Percentiles rank a stretch among this genome's conserved stretches.
These are phyloP conservation scores for Sporothrix pallida DNA, from an alignment of 2,329 filamentous ascomycete genomes.

Conservation along the genomic window DNA sequence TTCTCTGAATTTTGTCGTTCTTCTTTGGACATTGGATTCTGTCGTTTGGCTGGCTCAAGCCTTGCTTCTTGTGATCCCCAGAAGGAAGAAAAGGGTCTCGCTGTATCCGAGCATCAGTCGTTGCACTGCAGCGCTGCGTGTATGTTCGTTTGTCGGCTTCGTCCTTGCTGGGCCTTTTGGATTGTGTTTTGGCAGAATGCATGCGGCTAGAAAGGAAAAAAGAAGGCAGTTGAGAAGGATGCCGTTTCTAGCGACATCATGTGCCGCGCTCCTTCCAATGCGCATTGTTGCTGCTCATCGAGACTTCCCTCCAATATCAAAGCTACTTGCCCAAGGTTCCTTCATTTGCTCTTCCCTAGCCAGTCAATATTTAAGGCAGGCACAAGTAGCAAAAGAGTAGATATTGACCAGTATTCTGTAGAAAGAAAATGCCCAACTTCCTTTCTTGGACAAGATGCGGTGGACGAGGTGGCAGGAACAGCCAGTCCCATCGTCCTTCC, in stretches of 20 bases:
- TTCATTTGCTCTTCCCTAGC: background rate
- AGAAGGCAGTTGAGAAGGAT: too few species aligned
- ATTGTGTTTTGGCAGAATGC: background rate
- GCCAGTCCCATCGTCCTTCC: slow-evolving; percentile 11
- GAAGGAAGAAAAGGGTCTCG: background rate
- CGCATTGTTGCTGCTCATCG: background rate
- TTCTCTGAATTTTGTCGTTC: too few species aligned
- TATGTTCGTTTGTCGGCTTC: background rate
- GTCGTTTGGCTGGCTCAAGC: background rate
- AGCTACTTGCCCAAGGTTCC: background rate
- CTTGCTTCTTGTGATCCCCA: background rate
- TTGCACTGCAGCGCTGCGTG: background rate
- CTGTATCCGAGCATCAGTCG: background rate
- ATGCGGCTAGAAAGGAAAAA: background rate
- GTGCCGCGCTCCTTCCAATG: background rate
- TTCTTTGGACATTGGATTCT: too few species aligned
- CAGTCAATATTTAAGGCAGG: too few species aligned
- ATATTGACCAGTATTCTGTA: background rate
- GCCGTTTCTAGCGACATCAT: too few species aligned
- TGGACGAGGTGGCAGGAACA: background rate
- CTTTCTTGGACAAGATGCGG: slow-evolving; percentile 7
- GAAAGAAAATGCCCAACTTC: background rate
- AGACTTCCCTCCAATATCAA: background rate
- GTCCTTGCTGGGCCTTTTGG: background rate
- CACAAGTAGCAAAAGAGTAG: background rate